Evolutionary conservation across 768 basidiomycete genomes (phyloP).

Genomic region (Melanogaster broomeanus): DNA sequence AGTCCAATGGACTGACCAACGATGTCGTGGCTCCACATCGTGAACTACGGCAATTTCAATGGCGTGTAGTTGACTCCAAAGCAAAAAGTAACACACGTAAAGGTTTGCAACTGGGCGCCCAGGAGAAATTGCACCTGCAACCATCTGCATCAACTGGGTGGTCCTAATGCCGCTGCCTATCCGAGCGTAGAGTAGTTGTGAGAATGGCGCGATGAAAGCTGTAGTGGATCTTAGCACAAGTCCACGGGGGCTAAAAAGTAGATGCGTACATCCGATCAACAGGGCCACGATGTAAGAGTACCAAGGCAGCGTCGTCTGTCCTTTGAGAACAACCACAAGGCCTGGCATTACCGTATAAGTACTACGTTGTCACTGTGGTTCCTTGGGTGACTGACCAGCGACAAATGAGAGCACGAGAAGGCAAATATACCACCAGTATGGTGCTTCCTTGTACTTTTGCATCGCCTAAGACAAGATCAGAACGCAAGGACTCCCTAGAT

Average conservation of each 20-base stretch:
- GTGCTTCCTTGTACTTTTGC: constrained; percentile 61
- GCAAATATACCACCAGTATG: constrained; percentile 60
- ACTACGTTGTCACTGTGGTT: not conserved
- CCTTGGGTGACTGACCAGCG: constrained; percentile 42
- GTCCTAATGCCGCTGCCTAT: constrained; percentile 63
- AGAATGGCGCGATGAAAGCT: constrained; percentile 42
- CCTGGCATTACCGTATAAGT: constrained; percentile 32
- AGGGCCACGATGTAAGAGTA: constrained; percentile 64
- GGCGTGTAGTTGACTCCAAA: not conserved
- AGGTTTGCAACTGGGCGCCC: constrained; percentile 71
- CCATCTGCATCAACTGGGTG: constrained; percentile 66
- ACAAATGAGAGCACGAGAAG: constrained; percentile 54
- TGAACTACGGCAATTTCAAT: constrained; percentile 42
- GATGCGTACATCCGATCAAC: constrained; percentile 48
- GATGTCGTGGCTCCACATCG: constrained; percentile 69
- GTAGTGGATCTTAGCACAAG: constrained; percentile 1
- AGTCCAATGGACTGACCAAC: constrained; percentile 53
- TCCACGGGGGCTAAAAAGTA: constrained; percentile 17
- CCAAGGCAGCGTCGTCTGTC: constrained; percentile 62
- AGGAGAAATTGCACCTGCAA: constrained; percentile 58
- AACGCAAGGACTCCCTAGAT: not conserved
- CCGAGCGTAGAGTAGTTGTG: constrained; percentile 55
- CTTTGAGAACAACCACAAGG: constrained; percentile 57
- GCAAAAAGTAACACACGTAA: constrained; percentile 44
- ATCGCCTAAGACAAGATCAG: constrained; percentile 40